phyloP scores from a whole-genome alignment of 1,284 basidiomycete species.

The Ceratobasidium sp. region DNA sequence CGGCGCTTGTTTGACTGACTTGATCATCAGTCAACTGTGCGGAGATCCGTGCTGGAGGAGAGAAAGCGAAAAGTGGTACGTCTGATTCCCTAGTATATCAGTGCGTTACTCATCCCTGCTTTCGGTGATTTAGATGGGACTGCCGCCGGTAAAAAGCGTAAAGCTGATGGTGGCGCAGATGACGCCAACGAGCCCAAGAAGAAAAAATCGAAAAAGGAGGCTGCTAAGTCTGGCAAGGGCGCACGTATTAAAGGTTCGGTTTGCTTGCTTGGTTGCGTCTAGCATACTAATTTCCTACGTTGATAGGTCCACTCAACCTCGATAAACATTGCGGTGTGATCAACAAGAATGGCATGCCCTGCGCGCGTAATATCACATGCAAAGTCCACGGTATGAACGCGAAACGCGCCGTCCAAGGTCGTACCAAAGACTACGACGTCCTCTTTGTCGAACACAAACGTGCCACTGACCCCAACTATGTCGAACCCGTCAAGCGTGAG shows the following conservation, averaged over 20 bases:
- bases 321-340: slow-evolving; percentile 98
- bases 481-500: slow-evolving; percentile 89
- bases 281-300: slow-evolving; percentile 5
- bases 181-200: slow-evolving; percentile 64
- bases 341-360: slow-evolving; percentile 93
- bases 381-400: slow-evolving; percentile 98
- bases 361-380: slow-evolving; percentile 96
- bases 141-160: slow-evolving; percentile 72
- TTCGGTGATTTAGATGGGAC: slow-evolving; percentile 31
- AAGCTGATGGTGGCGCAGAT: slow-evolving; percentile 70
- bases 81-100: slow-evolving; percentile 23
- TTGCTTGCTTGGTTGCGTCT: neutral
- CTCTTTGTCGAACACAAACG: slow-evolving; percentile 94
- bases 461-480: slow-evolving; percentile 90
- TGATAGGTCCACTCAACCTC: slow-evolving; percentile 78
- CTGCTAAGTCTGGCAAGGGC: slow-evolving; percentile 65
- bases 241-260: slow-evolving; percentile 71
- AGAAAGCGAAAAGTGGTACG: slow-evolving; percentile 63
- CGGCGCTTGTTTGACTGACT: neutral
- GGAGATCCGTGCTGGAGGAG: slow-evolving; percentile 63
- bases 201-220: slow-evolving; percentile 75
- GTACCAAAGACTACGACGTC: slow-evolving; percentile 86
- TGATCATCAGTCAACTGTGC: slow-evolving; percentile 60
- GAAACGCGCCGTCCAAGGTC: slow-evolving; percentile 90
- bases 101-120: neutral